Conservation (phyloP, 2,329 filamentous ascomycete genomes). For the Fusarium virguliforme region DNA sequence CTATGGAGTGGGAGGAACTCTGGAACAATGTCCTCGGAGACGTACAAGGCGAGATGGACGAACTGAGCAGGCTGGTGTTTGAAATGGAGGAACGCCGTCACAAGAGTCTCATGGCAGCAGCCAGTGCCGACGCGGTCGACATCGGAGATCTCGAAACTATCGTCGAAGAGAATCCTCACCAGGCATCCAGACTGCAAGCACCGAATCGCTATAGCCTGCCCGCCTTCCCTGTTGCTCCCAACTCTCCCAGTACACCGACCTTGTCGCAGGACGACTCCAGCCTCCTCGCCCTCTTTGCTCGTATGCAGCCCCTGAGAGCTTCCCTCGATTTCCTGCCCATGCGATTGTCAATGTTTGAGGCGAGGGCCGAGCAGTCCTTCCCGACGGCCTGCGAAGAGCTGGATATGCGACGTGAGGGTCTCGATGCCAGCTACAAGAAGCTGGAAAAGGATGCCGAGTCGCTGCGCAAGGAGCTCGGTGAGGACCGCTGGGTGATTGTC, state of each 20-base stretch:
- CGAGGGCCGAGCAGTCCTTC: constrained; percentile 83
- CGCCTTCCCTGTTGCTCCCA: constrained; percentile 74
- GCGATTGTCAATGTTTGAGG: constrained; percentile 89
- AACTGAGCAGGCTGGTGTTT: constrained; percentile 85
- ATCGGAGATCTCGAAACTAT: constrained; percentile 94
- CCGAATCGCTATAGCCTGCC: constrained; percentile 80
- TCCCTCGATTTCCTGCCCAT: constrained; percentile 97
- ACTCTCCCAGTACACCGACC: constrained; percentile 70
- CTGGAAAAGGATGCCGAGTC: constrained; percentile 93
- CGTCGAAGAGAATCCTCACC: constrained; percentile 84
- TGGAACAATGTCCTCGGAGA: constrained; percentile 96
- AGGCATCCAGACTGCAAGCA: constrained; percentile 66
- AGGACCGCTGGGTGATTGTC: constrained; percentile 96
- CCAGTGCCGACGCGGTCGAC: constrained; percentile 78
- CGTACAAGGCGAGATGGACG: constrained; percentile 89
- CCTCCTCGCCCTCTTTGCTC: constrained; percentile 89
- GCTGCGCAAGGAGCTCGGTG: constrained; percentile 89
- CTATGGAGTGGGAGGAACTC: constrained; percentile 99
- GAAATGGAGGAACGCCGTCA: constrained; percentile 98
- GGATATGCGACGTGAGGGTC: constrained; percentile 78
- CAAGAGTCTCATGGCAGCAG: constrained; percentile 77
- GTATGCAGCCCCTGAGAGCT: constrained; percentile 93
- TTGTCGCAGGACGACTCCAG: constrained; percentile 86
- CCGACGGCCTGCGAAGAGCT: constrained; percentile 93
- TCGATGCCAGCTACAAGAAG: constrained; percentile 90